Evolutionary conservation across 805 yeast genomes (phyloP), one percentile per base, ranked within the genome.

Genomic region (Blastobotrys attinorum): DNA sequence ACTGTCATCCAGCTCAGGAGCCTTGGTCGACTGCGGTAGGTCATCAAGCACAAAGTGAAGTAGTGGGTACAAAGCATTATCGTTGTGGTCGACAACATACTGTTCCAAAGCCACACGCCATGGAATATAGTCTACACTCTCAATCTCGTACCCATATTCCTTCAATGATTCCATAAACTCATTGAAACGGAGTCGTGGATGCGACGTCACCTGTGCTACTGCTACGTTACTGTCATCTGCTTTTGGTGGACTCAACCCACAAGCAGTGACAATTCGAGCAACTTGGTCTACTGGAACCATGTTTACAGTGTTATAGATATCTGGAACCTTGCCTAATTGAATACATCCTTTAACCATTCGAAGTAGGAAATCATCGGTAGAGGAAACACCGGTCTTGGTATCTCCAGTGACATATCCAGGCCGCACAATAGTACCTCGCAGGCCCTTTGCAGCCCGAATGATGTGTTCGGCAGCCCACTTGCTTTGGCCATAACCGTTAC

Each of bases 281-380:
- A 92, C 98, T 58, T 92, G 98, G 56, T 94, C 97, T 36, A 92
- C 98, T 2, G 98, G 98, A 18, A 87, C 97, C 83, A 89, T 87
- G 65, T 92, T 92, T 31, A 90, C 95, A 38, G 80, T 76, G 70
- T 92, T 92, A 52, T 76, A 64, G 52, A 92, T 88, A 57, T 83
- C 83, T 27, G 99, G 98, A 54, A 76, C 82, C 40, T 72, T 69
- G 8, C 96, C 95, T 47, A 94, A 66, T 65, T 92, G 95, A 42
- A 81, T 80, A 64, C 94, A 81, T 25, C 99, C 97, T 71, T 92
- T 92, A 68, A 92, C 71, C 84, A 89, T 83, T 64, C 99, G 77
- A 51, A 90, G 70, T 58, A 92, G 70, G 81, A 90, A 92, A 65
- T 92, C 99, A 66, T 92, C 99, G 3, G 97, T 89, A 67, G 90